Conservation (phyloP, 805 yeast species). For the Barnettozyma pratensis region DNA sequence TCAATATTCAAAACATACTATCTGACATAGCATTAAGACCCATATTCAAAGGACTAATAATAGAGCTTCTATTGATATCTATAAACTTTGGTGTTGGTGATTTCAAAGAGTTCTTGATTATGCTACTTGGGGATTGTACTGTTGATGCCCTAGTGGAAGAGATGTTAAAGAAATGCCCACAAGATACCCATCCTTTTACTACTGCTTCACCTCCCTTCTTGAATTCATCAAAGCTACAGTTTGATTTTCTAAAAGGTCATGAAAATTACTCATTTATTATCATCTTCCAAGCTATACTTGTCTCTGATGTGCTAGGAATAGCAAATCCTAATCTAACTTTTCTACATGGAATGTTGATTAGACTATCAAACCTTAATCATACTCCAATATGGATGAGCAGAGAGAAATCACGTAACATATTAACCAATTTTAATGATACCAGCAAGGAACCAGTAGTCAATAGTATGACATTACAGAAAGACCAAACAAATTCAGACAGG, state of each 20-base stretch:
- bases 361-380: neutral
- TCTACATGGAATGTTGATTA: conserved; percentile 7
- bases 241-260: conserved; percentile 1
- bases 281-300: conserved; percentile 12
- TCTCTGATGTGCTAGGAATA: conserved; percentile 8
- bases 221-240: conserved; percentile 1
- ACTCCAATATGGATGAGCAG: neutral
- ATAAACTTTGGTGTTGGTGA: conserved; percentile 1
- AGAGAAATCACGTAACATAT: neutral
- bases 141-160: neutral
- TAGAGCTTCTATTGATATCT: conserved; percentile 8
- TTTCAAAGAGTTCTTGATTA: neutral
- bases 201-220: neutral
- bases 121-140: neutral
- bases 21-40: neutral
- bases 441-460: no score
- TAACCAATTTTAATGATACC: no score
- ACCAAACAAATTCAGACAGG: no score
- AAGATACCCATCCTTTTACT: neutral
- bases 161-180: neutral
- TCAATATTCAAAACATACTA: neutral
- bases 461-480: no score
- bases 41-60: conserved; percentile 3
- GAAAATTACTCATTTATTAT: conserved; percentile 8
- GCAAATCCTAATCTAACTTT: conserved; percentile 11